Percentiles rank a stretch among this genome's conserved stretches.
Evolutionary conservation across 352 stramenopile species (phyloP).

Genomic region (Globisporangium carolinianum): DNA sequence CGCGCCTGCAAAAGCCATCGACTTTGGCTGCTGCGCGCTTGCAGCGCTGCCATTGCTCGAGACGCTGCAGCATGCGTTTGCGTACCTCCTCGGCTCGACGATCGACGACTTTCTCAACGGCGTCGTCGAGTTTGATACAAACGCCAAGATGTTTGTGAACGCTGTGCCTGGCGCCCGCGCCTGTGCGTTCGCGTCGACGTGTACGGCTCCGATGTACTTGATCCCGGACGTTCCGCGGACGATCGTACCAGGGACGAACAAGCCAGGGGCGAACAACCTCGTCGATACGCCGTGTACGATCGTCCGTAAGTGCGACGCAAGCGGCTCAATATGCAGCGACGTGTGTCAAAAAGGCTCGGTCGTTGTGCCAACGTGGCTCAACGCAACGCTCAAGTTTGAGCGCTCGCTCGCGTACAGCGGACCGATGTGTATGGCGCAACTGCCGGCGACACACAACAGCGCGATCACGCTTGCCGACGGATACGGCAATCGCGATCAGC

Average conservation of each 20-base stretch:
- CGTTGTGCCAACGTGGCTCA: slow-evolving; percentile 45
- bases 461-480: slow-evolving; percentile 57
- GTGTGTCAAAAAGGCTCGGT: slow-evolving; percentile 60
- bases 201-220: slow-evolving; percentile 33
- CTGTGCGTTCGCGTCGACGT: slow-evolving; percentile 40
- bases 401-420: slow-evolving; percentile 56
- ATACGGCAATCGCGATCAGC: slow-evolving; percentile 69
- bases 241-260: slow-evolving; percentile 16
- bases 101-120: slow-evolving; percentile 44
- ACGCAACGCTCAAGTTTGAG: slow-evolving; percentile 50
- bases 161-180: slow-evolving; percentile 19
- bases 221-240: slow-evolving; percentile 15
- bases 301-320: slow-evolving; percentile 43
- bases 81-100: slow-evolving; percentile 42
- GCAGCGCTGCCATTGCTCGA: slow-evolving; percentile 34
- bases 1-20: background rate
- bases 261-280: slow-evolving; percentile 17
- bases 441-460: slow-evolving; percentile 72
- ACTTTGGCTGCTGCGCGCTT: slow-evolving; percentile 10
- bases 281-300: slow-evolving; percentile 48
- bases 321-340: slow-evolving; percentile 42
- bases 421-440: slow-evolving; percentile 56
- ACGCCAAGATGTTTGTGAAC: slow-evolving; percentile 21
- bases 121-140: slow-evolving; percentile 17
- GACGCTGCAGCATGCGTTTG: slow-evolving; percentile 32